Evolutionary conservation across 2,329 filamentous ascomycete species (phyloP).

Genomic region (Emergomyces orientalis): DNA sequence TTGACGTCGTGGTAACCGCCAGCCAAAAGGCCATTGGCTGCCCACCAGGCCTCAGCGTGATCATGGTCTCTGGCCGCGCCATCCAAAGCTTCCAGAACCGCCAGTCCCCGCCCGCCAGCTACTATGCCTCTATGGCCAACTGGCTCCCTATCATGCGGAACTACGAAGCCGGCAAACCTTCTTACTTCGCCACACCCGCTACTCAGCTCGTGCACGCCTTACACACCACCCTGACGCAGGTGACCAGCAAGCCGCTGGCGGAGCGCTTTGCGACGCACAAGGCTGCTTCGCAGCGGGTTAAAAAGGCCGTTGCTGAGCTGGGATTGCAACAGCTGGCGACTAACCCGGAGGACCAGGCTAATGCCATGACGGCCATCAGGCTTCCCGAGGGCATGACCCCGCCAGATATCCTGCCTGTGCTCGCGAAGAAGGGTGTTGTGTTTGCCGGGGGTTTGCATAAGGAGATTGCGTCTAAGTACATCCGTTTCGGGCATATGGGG

Average conservation of each 20-base stretch:
- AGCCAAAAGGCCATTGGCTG: constrained; percentile 96
- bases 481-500: constrained; percentile 96
- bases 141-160: constrained; percentile 99
- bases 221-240: constrained; percentile 78
- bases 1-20: constrained; percentile 88
- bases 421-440: constrained; percentile 79
- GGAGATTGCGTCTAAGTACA: constrained; percentile 86
- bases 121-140: constrained; percentile 95
- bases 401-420: constrained; percentile 72
- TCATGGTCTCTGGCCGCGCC: constrained; percentile 84
- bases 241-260: constrained; percentile 67
- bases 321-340: constrained; percentile 79
- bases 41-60: constrained; percentile 85
- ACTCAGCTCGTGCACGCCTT: constrained; percentile 90
- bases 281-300: constrained; percentile 72
- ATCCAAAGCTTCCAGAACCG: constrained; percentile 70
- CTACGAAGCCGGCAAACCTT: constrained; percentile 95
- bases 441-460: constrained; percentile 95
- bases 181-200: constrained; percentile 94
- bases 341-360: constrained; percentile 83
- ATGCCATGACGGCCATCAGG: constrained; percentile 97
- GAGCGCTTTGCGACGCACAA: constrained; percentile 77
- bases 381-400: constrained; percentile 75
- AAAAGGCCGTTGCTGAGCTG: constrained; percentile 68
- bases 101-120: constrained; percentile 72